Conservation (phyloP, 1,284 basidiomycete species). For the Cystobasidium sp. region DNA sequence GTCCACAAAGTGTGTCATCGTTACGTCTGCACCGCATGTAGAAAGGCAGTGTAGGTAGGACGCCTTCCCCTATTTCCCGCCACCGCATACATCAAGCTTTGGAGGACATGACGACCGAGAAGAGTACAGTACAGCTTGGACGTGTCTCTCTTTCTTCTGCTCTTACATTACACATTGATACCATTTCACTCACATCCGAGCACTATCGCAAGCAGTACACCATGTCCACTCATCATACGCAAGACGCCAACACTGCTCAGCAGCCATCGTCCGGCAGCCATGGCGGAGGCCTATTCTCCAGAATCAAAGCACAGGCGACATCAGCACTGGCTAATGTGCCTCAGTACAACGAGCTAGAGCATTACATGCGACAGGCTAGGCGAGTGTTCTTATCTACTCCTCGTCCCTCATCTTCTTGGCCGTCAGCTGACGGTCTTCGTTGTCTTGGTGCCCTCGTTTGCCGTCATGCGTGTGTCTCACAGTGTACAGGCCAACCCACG, state of each 20-base stretch:
- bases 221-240: slow-evolving; percentile 22
- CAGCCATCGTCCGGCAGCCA: background rate
- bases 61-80: slow-evolving; percentile 18
- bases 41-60: background rate
- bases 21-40: background rate
- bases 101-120: slow-evolving; percentile 1
- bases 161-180: background rate
- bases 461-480: background rate
- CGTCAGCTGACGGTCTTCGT: too few relatives aligned
- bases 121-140: slow-evolving; percentile 5
- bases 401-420: too few relatives aligned
- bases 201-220: background rate
- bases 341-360: slow-evolving; percentile 39
- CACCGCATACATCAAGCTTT: background rate
- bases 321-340: slow-evolving; percentile 30
- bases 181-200: background rate
- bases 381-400: background rate
- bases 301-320: slow-evolving; percentile 24
- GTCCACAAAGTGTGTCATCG: too few relatives aligned
- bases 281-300: slow-evolving; percentile 30
- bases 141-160: slow-evolving; percentile 14
- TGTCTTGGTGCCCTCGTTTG: background rate
- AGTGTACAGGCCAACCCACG: slow-evolving; percentile 30
- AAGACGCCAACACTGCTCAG: slow-evolving; percentile 8
- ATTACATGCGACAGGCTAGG: slow-evolving; percentile 34